These are phyloP conservation scores for Dendrothele bispora DNA, from an alignment of 768 basidiomycete species.

Conservation along the genomic window DNA sequence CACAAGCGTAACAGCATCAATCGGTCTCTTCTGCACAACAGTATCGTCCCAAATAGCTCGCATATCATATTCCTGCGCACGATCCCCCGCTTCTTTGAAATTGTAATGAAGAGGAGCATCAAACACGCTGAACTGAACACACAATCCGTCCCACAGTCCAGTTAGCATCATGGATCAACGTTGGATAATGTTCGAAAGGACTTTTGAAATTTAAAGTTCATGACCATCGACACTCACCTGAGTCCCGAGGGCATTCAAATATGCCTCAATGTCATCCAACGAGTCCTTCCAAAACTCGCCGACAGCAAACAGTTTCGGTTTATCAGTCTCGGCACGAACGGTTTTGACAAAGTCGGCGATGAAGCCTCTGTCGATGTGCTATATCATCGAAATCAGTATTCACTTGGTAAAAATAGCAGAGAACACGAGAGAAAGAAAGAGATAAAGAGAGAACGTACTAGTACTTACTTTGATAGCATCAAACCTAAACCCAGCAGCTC, in stretches of 20 bases:
- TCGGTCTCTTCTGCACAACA: constrained; percentile 53
- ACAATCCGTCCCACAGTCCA: too few species aligned
- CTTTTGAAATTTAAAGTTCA: not conserved
- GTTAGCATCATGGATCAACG: not conserved
- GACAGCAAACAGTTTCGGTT: constrained; percentile 39
- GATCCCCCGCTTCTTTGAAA: constrained; percentile 59
- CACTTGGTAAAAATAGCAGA: not conserved
- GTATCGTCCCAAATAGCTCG: constrained; percentile 57
- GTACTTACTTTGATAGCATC: constrained; percentile 37
- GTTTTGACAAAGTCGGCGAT: constrained; percentile 35
- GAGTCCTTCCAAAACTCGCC: constrained; percentile 47
- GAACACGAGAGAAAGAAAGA: not conserved
- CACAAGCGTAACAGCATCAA: constrained; percentile 68
- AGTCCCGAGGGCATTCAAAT: constrained; percentile 22
- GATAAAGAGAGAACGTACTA: too few species aligned
- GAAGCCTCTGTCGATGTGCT: constrained; percentile 33
- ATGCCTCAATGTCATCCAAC: constrained; percentile 20
- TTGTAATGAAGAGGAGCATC: constrained; percentile 69
- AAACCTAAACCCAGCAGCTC: constrained; percentile 30
- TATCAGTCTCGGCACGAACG: constrained; percentile 32
- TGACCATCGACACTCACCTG: constrained; percentile 11
- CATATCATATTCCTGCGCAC: constrained; percentile 55
- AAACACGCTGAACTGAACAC: constrained; percentile 57
- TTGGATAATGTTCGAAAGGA: not conserved
- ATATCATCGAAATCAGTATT: not conserved